Evolutionary conservation across 2,329 filamentous ascomycete genomes (phyloP).

Genomic region (Seiridium unicorne): DNA sequence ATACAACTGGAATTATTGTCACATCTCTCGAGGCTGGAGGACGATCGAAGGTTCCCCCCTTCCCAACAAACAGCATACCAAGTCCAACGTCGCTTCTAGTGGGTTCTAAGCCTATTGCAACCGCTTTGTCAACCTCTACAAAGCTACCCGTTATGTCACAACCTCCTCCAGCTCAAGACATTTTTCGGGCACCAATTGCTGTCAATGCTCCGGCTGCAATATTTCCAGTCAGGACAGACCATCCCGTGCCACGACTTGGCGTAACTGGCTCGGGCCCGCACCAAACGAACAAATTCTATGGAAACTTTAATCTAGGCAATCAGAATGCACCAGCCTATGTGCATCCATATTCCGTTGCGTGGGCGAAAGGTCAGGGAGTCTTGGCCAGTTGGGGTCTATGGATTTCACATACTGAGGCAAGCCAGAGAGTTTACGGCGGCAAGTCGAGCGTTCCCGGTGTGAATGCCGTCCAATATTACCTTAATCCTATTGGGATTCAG

Average conservation of each 20-base stretch:
- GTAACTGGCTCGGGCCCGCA: slow-evolving; percentile 50
- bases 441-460: slow-evolving; percentile 43
- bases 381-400: slow-evolving; percentile 74
- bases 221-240: slow-evolving; percentile 49
- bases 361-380: slow-evolving; percentile 62
- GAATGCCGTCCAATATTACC: slow-evolving; percentile 68
- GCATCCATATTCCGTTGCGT: slow-evolving; percentile 71
- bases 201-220: slow-evolving; percentile 47
- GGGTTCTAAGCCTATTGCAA: slow-evolving; percentile 10
- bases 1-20: slow-evolving; percentile 31
- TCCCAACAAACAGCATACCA: slow-evolving; percentile 32
- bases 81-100: slow-evolving; percentile 33
- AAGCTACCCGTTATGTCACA: slow-evolving; percentile 17
- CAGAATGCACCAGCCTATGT: slow-evolving; percentile 71
- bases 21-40: slow-evolving; percentile 28
- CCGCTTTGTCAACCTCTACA: slow-evolving; percentile 17
- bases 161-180: slow-evolving; percentile 34
- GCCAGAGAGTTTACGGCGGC: slow-evolving; percentile 66
- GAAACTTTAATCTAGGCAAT: slow-evolving; percentile 74
- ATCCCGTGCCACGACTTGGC: slow-evolving; percentile 56
- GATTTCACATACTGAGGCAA: slow-evolving; percentile 69
- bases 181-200: slow-evolving; percentile 56
- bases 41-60: slow-evolving; percentile 18
- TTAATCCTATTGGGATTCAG: slow-evolving; percentile 80
- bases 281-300: slow-evolving; percentile 78